These are phyloP conservation scores for Fusarium mundagurra DNA, from an alignment of 2,329 filamentous ascomycete genomes.

Conservation along the genomic window DNA sequence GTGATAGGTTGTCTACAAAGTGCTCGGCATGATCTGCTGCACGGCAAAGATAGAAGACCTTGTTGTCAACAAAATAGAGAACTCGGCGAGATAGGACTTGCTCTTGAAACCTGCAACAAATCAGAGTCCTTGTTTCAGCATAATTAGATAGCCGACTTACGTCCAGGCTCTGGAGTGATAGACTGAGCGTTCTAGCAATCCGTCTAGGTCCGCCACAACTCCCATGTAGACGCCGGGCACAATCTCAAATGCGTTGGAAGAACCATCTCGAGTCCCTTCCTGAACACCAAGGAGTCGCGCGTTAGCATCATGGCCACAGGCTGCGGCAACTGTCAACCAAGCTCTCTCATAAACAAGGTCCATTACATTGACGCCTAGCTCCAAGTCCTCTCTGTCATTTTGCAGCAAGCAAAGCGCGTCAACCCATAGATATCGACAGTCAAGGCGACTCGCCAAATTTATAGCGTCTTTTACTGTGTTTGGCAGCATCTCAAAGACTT, in stretches of 20 bases:
- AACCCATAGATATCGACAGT: background rate
- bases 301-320: background rate
- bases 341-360: background rate
- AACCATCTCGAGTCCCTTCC: background rate
- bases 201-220: rapidly evolving
- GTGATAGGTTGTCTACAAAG: background rate
- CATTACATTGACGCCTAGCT: background rate
- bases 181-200: rapidly evolving
- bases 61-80: background rate
- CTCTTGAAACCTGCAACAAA: rapidly evolving
- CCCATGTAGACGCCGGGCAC: background rate
- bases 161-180: background rate
- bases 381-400: rapidly evolving
- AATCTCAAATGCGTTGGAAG: rapidly evolving
- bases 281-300: rapidly evolving
- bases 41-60: background rate
- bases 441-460: rapidly evolving
- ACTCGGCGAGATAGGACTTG: background rate
- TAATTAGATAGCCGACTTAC: rapidly evolving
- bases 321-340: background rate
- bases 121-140: rapidly evolving
- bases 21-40: background rate
- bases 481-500: rapidly evolving
- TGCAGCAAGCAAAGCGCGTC: background rate
- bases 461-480: background rate